phyloP scores from a whole-genome alignment of 139 green algal species.

The Coccomyxa sp. region DNA sequence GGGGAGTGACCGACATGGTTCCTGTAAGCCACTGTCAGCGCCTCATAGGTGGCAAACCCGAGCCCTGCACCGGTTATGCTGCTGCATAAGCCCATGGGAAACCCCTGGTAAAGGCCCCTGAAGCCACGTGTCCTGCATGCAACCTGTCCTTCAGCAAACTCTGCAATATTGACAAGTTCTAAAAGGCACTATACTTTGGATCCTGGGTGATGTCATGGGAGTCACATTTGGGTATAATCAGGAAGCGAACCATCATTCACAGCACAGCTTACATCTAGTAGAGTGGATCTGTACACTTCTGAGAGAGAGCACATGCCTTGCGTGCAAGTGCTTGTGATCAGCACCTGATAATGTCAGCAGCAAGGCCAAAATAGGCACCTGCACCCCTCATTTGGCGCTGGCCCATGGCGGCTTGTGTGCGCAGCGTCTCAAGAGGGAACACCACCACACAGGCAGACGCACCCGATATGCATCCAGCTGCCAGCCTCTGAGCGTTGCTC shows the following conservation, averaged over 20 bases:
- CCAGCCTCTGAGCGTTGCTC: not conserved
- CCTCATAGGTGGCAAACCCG: not conserved
- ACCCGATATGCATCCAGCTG: constrained; percentile 5
- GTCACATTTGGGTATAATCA: too few species aligned
- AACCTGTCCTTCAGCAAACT: too few species aligned
- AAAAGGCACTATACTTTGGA: too few species aligned
- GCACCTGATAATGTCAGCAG: not conserved
- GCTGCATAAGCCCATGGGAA: not conserved
- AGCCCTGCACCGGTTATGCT: not conserved
- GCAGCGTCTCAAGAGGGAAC: constrained; percentile 16
- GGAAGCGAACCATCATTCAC: too few species aligned
- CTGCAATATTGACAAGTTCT: too few species aligned
- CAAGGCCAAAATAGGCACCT: not conserved
- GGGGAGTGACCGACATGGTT: not conserved
- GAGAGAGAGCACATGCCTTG: too few species aligned
- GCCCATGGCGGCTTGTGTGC: constrained; percentile 4
- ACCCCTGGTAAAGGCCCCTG: not conserved
- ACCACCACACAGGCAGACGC: not conserved
- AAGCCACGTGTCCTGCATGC: not conserved
- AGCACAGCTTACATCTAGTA: too few species aligned
- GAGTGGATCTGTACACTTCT: too few species aligned
- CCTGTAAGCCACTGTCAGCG: not conserved
- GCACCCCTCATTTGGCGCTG: not conserved
- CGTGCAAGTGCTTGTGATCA: not conserved
- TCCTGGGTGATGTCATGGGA: too few species aligned